A percentile compares a stretch with the other conserved stretches of the same genome.
Evolutionary conservation across 805 yeast genomes (phyloP).

Genomic region (Hanseniaspora guilliermondii): DNA sequence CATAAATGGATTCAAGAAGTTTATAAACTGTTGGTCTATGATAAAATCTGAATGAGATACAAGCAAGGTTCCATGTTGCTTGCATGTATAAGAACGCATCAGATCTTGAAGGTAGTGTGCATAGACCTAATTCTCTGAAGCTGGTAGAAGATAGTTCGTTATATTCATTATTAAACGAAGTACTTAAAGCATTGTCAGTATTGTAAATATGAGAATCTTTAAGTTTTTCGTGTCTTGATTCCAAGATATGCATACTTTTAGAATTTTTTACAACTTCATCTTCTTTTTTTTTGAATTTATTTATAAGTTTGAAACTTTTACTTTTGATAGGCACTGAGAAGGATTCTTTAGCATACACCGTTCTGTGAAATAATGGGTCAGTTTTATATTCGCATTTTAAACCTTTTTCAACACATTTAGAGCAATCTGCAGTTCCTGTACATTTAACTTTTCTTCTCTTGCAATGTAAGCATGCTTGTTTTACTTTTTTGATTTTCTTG

Average conservation of each 20-base stretch:
- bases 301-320: not conserved
- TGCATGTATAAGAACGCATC: constrained; percentile 58
- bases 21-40: constrained; percentile 71
- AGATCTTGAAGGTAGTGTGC: constrained; percentile 63
- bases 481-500: constrained; percentile 52
- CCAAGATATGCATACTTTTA: not conserved
- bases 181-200: constrained; percentile 14
- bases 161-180: too few species aligned
- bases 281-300: not conserved
- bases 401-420: constrained; percentile 68
- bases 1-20: constrained; percentile 64
- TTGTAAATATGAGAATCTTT: not conserved
- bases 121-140: constrained; percentile 19
- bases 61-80: constrained; percentile 74
- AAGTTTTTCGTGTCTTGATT: not conserved
- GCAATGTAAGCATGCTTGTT: constrained; percentile 62
- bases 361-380: not conserved
- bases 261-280: not conserved
- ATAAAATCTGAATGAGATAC: constrained; percentile 72
- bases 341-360: not conserved
- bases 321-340: not conserved
- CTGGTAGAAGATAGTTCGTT: not conserved
- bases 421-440: constrained; percentile 68
- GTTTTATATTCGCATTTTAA: constrained; percentile 50
- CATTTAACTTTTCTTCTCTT: constrained; percentile 67